A percentile compares a stretch with the other conserved stretches of the same genome.
These are phyloP conservation scores for Endocarpon pusillum DNA, from an alignment of 495 filamentous ascomycete species.

Conservation along the genomic window DNA sequence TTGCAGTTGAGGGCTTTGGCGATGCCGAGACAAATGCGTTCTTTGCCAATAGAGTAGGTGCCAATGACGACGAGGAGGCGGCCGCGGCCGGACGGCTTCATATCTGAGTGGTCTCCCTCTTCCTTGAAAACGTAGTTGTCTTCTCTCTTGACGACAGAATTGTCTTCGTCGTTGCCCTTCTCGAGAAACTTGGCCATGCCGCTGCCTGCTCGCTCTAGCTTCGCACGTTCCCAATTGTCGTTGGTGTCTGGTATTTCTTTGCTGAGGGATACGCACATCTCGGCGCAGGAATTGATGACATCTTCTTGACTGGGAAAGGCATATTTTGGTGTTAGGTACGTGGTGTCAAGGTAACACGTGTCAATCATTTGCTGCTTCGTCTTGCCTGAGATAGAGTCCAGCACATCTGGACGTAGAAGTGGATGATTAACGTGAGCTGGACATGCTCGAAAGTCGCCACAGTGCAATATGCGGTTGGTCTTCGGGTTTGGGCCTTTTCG, in stretches of 20 bases:
- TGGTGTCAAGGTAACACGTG: slow-evolving; percentile 91
- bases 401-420: slow-evolving; percentile 52
- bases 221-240: slow-evolving; percentile 33
- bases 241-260: slow-evolving; percentile 34
- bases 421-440: slow-evolving; percentile 74
- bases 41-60: slow-evolving; percentile 96
- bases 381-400: slow-evolving; percentile 50
- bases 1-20: slow-evolving; percentile 73
- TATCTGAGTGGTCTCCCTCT: not conserved
- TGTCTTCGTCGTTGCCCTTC: slow-evolving; percentile 6
- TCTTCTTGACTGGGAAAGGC: slow-evolving; percentile 79
- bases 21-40: slow-evolving; percentile 85
- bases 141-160: slow-evolving; percentile 3
- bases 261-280: slow-evolving; percentile 63
- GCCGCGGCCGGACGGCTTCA: slow-evolving; percentile 17
- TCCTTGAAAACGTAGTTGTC: slow-evolving; percentile 7
- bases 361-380: slow-evolving; percentile 73
- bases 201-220: slow-evolving; percentile 28
- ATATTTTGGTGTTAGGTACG: slow-evolving; percentile 90
- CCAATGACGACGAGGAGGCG: slow-evolving; percentile 83
- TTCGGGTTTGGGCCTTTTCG: slow-evolving; percentile 38
- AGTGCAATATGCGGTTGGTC: slow-evolving; percentile 72
- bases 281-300: slow-evolving; percentile 72
- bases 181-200: slow-evolving; percentile 49
- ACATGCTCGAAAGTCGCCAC: slow-evolving; percentile 89